A percentile compares a stretch with the other conserved stretches of the same genome.
Evolutionary conservation across 2,329 filamentous ascomycete genomes (phyloP).

Genomic region (Fusarium sp.): DNA sequence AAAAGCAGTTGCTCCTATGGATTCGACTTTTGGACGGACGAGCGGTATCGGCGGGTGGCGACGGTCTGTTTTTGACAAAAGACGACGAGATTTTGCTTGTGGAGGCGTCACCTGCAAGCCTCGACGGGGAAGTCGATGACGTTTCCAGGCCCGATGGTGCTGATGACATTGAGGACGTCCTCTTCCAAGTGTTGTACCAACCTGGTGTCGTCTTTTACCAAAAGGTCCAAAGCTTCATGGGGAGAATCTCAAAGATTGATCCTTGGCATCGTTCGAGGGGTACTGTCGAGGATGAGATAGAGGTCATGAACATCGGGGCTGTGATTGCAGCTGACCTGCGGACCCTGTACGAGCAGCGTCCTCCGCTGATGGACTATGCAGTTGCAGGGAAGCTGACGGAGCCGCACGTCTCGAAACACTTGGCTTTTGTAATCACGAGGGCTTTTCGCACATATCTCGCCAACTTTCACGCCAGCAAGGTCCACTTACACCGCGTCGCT

Average conservation of each 20-base stretch:
- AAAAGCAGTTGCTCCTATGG: constrained; percentile 65
- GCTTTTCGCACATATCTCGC: constrained; percentile 67
- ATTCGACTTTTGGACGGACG: constrained; percentile 66
- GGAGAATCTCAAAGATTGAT: constrained; percentile 67
- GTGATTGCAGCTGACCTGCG: constrained; percentile 63
- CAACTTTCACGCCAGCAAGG: constrained; percentile 67
- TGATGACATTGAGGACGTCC: constrained; percentile 60
- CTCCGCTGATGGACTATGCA: constrained; percentile 67
- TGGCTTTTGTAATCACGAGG: constrained; percentile 63
- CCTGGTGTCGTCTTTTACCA: constrained; percentile 69
- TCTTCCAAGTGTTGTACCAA: constrained; percentile 67
- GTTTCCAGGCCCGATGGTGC: constrained; percentile 35
- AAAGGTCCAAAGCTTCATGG: constrained; percentile 69
- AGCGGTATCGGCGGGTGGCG: constrained; percentile 67
- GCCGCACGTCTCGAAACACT: constrained; percentile 60
- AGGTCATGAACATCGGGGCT: constrained; percentile 67
- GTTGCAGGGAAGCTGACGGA: constrained; percentile 63
- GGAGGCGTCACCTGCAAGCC: constrained; percentile 56
- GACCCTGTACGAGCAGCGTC: constrained; percentile 62
- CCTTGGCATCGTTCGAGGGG: constrained; percentile 67
- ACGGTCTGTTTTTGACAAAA: constrained; percentile 64
- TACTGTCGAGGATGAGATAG: constrained; percentile 68
- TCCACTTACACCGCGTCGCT: constrained; percentile 68
- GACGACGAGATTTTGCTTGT: constrained; percentile 60
- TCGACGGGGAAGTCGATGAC: constrained; percentile 48